Base-by-base conservation (phyloP, 768 basidiomycete species). In the Lactarius hatsudake region DNA sequence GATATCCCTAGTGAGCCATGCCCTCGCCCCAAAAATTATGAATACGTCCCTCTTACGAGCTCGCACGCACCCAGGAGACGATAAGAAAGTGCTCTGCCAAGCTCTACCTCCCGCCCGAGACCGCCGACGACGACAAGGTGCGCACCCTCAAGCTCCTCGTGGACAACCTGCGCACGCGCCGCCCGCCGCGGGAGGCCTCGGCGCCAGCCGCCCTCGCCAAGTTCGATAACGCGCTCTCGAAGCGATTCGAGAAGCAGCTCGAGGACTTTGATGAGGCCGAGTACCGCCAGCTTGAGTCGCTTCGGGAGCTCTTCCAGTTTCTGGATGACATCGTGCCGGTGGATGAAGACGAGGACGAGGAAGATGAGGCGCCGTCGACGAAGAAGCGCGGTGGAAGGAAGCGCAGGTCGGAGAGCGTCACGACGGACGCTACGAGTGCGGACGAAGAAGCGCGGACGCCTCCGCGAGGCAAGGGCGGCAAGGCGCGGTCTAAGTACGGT, bases 201-300 rank as follows among this genome's bases (percentile, higher is more conserved):
- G 76, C 88, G 17, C 86, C 84, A 53, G 94, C 89, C 67, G 87
- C 93, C 0, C 80, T 96, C 59, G 78, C 76, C 28, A 87, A 87
- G 68, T 95, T 96, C 73, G 87, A 91, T 38, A 74, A 81, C 0
- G 67, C 79, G 5, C 79, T 97, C 53, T 76, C 78, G 59, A 94
- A 93, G 80, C 87, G 86, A 72, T 94, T 87, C 69, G 84, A 86
- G 43, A 81, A 84, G 62, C 86, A 89, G 71, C 78, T 94, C 15
- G 86, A 87, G 67, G 83, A 82, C 66, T 89, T 93, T 74, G 86
- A 82, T 66, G 89, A 91, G 72, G 88, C 84, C 45, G 89, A 92
- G 53, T 87, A 85, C 66, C 79, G 88, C 66, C 80, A 88, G 63
- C 79, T 92, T 3, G 84, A 87, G 61, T 79, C 84, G 36, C 81